Conservation (phyloP, 169 alveolate species). For the Plasmodium knowlesi region DNA sequence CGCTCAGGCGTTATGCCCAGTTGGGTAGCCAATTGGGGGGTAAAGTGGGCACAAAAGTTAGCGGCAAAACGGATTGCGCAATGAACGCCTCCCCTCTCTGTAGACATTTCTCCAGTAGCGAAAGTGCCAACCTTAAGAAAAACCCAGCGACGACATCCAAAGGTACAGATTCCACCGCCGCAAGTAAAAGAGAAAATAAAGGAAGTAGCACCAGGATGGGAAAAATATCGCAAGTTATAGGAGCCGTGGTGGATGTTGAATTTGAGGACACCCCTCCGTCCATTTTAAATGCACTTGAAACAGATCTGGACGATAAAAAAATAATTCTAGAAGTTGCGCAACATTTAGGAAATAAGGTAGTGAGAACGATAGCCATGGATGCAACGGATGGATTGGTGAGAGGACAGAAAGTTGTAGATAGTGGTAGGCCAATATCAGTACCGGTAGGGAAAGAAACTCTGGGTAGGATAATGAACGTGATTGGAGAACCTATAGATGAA, state of each 20-base stretch:
- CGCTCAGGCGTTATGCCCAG: background rate
- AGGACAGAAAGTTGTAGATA: slow-evolving; percentile 95
- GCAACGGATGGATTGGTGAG: slow-evolving; percentile 98
- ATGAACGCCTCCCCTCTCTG: background rate
- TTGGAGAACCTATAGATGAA: slow-evolving; percentile 98
- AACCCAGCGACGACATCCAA: background rate
- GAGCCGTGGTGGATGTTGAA: slow-evolving; percentile 98
- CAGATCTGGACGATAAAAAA: slow-evolving; percentile 87
- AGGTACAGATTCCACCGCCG: background rate
- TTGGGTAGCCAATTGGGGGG: background rate
- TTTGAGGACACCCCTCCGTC: slow-evolving; percentile 96
- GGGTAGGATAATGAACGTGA: slow-evolving; percentile 98
- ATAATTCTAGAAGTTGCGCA: slow-evolving; percentile 97
- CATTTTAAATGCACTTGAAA: slow-evolving; percentile 95
- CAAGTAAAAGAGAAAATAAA: background rate
- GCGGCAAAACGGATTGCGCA: background rate
- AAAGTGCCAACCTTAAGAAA: slow-evolving; percentile 27
- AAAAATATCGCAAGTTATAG: slow-evolving; percentile 95
- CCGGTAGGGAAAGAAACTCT: slow-evolving; percentile 91
- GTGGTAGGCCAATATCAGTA: slow-evolving; percentile 96
- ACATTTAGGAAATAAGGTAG: slow-evolving; percentile 93
- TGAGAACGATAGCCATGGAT: slow-evolving; percentile 97
- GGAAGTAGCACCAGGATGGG: slow-evolving; percentile 71
- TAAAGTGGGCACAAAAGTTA: background rate
- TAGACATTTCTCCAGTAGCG: slow-evolving; percentile 28